Conservation (phyloP, 1,284 basidiomycete genomes). For the Bondarzewia mesenterica region DNA sequence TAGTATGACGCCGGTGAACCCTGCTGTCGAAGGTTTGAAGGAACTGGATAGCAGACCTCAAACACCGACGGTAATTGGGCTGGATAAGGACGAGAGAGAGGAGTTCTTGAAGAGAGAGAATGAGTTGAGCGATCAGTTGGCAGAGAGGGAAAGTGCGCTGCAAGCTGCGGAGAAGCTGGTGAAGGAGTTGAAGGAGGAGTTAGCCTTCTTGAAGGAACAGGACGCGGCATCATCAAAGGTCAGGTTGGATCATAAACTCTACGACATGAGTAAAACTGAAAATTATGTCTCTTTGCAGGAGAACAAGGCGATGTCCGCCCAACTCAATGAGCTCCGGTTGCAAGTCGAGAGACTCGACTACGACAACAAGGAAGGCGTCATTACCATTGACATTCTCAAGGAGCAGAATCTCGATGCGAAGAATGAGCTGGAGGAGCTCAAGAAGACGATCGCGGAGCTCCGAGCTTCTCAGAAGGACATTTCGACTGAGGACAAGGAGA, state of each 20-base stretch:
- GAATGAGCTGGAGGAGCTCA: slow-evolving; percentile 86
- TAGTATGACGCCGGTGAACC: slow-evolving; percentile 72
- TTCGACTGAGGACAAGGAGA: slow-evolving; percentile 92
- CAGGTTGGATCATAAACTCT: slow-evolving; percentile 12
- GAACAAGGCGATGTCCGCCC: slow-evolving; percentile 85
- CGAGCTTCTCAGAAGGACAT: slow-evolving; percentile 81
- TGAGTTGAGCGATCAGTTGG: slow-evolving; percentile 89
- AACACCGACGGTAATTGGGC: slow-evolving; percentile 76
- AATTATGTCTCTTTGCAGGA: slow-evolving; percentile 42
- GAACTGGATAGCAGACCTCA: slow-evolving; percentile 76
- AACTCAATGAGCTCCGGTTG: slow-evolving; percentile 87
- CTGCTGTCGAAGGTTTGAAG: slow-evolving; percentile 68
- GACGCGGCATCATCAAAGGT: slow-evolving; percentile 73
- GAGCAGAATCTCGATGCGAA: slow-evolving; percentile 91
- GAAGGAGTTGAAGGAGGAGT: slow-evolving; percentile 80
- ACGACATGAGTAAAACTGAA: background rate
- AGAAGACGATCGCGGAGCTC: slow-evolving; percentile 72
- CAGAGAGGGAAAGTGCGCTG: slow-evolving; percentile 84
- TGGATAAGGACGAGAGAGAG: slow-evolving; percentile 96
- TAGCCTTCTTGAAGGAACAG: slow-evolving; percentile 88
- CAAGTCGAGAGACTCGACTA: slow-evolving; percentile 91
- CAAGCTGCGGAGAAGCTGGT: slow-evolving; percentile 70
- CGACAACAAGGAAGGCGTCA: slow-evolving; percentile 91
- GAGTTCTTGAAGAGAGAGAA: slow-evolving; percentile 97
- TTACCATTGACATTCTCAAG: slow-evolving; percentile 94